These are phyloP conservation scores for Apiospora marii DNA, from an alignment of 2,329 filamentous ascomycete species.

Conservation along the genomic window DNA sequence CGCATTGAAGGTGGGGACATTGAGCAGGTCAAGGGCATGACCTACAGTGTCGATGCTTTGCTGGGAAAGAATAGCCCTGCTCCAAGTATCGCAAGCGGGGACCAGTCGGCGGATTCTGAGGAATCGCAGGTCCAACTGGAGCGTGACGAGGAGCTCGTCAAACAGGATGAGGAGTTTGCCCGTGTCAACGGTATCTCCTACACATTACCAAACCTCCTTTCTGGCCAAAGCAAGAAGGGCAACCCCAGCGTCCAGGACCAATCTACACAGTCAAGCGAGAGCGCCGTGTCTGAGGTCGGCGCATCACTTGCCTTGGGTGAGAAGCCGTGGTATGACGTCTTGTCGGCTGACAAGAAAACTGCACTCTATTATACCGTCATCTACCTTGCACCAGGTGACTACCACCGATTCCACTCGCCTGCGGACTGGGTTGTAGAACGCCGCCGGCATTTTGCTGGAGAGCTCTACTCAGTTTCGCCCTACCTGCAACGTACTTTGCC, in stretches of 20 bases:
- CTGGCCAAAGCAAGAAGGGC: constrained; percentile 64
- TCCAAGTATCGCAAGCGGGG: constrained; percentile 57
- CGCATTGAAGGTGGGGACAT: constrained; percentile 93
- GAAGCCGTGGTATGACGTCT: constrained; percentile 74
- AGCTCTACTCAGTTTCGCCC: constrained; percentile 93
- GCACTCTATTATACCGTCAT: constrained; percentile 93
- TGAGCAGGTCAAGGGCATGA: constrained; percentile 98
- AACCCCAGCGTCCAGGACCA: constrained; percentile 71
- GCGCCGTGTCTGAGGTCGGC: constrained; percentile 83
- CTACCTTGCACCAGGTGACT: constrained; percentile 96
- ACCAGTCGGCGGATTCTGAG: constrained; percentile 37
- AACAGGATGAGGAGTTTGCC: constrained; percentile 90
- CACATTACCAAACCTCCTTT: constrained; percentile 86
- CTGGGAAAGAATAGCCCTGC: constrained; percentile 73
- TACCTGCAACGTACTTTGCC: constrained; percentile 93
- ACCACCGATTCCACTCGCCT: constrained; percentile 97
- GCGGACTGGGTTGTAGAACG: constrained; percentile 94
- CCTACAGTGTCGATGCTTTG: constrained; percentile 92
- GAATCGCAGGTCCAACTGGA: constrained; percentile 33
- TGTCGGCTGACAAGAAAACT: constrained; percentile 68
- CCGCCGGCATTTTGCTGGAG: constrained; percentile 95
- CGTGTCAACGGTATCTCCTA: constrained; percentile 95
- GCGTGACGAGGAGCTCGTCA: constrained; percentile 71
- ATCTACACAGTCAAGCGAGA: constrained; percentile 67
- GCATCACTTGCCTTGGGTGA: constrained; percentile 81